Conservation (phyloP, 1,139 yeast genomes). For the Debaryomyces sp. region DNA sequence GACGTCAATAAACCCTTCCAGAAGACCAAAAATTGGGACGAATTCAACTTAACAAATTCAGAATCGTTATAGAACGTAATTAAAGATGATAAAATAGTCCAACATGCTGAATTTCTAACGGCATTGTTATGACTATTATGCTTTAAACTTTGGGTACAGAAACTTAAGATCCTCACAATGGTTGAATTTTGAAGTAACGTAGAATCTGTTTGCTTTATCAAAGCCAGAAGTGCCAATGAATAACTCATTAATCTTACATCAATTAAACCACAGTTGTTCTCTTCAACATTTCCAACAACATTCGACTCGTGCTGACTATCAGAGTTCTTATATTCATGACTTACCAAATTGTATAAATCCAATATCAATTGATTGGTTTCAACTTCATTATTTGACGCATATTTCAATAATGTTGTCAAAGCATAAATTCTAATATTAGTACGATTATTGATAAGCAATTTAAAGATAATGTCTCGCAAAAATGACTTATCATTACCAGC, state of each 20-base stretch:
- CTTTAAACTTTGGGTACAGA: conserved; percentile 51
- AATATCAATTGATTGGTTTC: conserved; percentile 42
- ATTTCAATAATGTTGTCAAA: conserved; percentile 33
- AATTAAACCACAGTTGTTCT: conserved; percentile 26
- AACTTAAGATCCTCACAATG: conserved; percentile 46
- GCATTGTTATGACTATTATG: conserved; percentile 31
- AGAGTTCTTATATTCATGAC: conserved; percentile 30
- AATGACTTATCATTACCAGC: conserved; percentile 23
- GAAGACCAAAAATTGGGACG: conserved; percentile 72
- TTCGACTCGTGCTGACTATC: conserved; percentile 6
- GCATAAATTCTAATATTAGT: conserved; percentile 42
- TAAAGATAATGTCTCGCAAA: conserved; percentile 34
- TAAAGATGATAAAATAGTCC: conserved; percentile 79
- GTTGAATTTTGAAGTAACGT: conserved; percentile 44
- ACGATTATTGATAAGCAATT: conserved; percentile 35
- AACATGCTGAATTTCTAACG: conserved; percentile 43
- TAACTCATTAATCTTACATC: conserved; percentile 34
- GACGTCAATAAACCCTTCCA: conserved; percentile 83
- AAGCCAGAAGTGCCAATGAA: conserved; percentile 40
- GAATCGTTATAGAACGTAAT: conserved; percentile 67
- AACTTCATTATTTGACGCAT: conserved; percentile 34
- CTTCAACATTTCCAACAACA: conserved; percentile 14
- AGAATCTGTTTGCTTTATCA: conserved; percentile 42
- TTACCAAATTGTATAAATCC: conserved; percentile 35
- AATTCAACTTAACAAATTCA: conserved; percentile 66